Base-by-base conservation (phyloP, 2,329 filamentous ascomycete genomes). In the Pseudogymnoascus sp. region DNA sequence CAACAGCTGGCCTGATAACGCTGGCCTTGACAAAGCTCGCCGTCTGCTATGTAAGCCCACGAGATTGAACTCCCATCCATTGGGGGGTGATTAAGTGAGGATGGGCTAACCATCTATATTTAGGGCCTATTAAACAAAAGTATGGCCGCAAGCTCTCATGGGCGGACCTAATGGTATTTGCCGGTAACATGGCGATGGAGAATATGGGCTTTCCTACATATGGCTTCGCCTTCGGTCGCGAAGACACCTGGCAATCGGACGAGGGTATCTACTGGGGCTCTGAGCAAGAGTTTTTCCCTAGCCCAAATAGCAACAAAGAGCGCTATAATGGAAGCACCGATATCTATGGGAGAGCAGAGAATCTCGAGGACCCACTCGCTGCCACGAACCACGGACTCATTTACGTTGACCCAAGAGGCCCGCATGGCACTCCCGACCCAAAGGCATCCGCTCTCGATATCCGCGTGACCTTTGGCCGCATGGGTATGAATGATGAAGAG, bases 401-500 rank as follows among this genome's bases (percentile, higher is more conserved):
- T 72, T 86, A 86, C 71, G 83, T 85, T 67, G 85, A 86, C 74
- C 83, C 83, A 15, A 81, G 85, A 71, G 82, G 83, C 31, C 83
- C 83, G 17, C 80, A 85, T 67, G 82, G 81, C 65, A 77, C 80
- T 38, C 82, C 82, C 7, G 83, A 85, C 70, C 80, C 82, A 11
- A 72, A 80, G 46, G 81, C 81, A 17, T 77, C 83, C 21, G 83
- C 79, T 50, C 75, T 79, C 63, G 83, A 86, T 71, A 86, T 85
- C 71, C 81, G 82, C 67, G 78, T 77, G 61, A 84, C 83, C 42
- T 86, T 86, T 66, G 77, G 77, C 67, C 82, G 83, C 67, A 86
- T 86, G 83, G 83, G 81, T 64, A 86, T 86, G 83, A 81, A 84
- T 70, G 82, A 85, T 72, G 80, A 83, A 70, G 83, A 86, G 76